phyloP scores from a whole-genome alignment of 202 grass and related monocot genomes.

The Digitaria exilis region DNA sequence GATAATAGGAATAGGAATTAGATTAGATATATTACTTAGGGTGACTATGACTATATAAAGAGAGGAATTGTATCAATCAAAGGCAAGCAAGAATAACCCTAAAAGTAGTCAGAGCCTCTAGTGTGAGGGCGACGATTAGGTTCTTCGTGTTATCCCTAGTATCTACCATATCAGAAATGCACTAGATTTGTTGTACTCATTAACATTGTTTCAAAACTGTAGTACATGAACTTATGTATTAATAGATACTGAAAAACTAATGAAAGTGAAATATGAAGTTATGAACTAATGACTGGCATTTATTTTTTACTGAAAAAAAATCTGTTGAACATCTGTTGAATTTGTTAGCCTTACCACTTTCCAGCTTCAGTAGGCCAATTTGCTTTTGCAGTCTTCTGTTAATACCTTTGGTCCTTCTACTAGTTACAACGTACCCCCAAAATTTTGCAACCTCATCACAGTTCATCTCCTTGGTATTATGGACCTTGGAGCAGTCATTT shows the following conservation, averaged over 20 bases:
- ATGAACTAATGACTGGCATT: background rate
- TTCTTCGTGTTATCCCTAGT: no score
- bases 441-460: slow-evolving; percentile 17
- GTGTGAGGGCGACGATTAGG: no score
- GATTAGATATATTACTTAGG: no score
- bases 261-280: slow-evolving; percentile 7
- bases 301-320: background rate
- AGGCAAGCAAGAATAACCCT: no score
- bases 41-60: no score
- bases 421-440: background rate
- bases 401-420: background rate
- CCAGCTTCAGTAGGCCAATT: background rate
- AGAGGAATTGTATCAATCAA: no score
- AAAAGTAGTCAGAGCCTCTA: no score
- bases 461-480: slow-evolving; percentile 19
- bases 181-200: slow-evolving; percentile 21
- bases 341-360: slow-evolving; percentile 16
- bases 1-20: no score
- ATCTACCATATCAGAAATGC: no score
- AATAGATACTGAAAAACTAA: slow-evolving; percentile 1
- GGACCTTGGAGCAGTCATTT: slow-evolving; percentile 11
- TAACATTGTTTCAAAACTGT: background rate
- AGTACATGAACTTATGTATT: background rate
- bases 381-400: no score
- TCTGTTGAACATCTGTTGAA: background rate